Evolutionary conservation across 148 eudicot genomes (phyloP).

Genomic region (Rhododendron henanense): DNA sequence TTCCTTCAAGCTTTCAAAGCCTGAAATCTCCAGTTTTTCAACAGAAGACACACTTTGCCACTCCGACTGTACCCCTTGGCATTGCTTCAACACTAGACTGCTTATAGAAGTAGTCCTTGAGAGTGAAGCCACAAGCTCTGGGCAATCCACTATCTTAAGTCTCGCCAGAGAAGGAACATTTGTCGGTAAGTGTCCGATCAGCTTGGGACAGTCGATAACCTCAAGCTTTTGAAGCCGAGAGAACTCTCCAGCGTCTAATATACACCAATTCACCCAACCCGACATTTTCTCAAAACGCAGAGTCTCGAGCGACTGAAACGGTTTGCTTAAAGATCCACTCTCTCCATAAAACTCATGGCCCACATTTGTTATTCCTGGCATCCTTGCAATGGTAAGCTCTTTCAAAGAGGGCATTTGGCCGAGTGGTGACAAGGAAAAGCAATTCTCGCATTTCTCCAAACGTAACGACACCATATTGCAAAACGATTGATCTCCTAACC

Average conservation of each 20-base stretch:
- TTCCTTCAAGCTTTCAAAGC: background rate
- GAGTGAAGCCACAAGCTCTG: background rate
- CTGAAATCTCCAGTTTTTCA: background rate
- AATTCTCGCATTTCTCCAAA: background rate
- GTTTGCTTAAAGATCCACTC: background rate
- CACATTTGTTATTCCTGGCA: background rate
- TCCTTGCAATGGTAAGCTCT: background rate
- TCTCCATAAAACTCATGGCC: slow-evolving; percentile 10
- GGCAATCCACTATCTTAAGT: background rate
- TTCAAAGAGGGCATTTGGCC: slow-evolving; percentile 11
- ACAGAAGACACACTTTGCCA: background rate
- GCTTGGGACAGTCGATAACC: background rate
- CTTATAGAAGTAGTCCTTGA: background rate
- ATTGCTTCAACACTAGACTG: background rate
- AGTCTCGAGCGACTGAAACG: background rate
- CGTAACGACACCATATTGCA: background rate
- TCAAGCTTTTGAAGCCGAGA: background rate
- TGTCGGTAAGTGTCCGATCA: background rate
- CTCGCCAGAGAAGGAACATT: background rate
- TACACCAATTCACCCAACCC: background rate
- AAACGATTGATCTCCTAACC: slow-evolving; percentile 15
- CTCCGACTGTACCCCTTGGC: background rate
- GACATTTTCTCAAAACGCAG: background rate
- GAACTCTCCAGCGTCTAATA: background rate
- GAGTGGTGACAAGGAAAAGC: slow-evolving; percentile 1